Conservation (phyloP, 495 filamentous ascomycete genomes). For the Penicillium robsamsonii region DNA sequence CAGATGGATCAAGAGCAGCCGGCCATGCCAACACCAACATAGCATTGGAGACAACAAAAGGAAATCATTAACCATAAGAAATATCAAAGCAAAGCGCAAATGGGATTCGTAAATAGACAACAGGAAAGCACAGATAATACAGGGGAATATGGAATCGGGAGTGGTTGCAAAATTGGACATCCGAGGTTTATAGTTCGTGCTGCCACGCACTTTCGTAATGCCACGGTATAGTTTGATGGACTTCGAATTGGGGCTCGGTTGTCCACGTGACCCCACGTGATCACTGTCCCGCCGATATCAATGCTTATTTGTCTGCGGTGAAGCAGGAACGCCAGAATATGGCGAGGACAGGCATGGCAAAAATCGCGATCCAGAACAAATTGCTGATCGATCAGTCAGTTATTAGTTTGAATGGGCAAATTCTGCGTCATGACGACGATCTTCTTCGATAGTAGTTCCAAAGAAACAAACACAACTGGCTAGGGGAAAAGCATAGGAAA, state of each 20-base stretch:
- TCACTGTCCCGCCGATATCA: neutral
- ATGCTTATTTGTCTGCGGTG: neutral
- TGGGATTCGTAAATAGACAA: slow-evolving; percentile 26
- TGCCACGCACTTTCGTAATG: neutral
- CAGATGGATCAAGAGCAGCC: slow-evolving; percentile 7
- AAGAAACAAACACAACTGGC: slow-evolving; percentile 6
- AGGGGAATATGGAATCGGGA: slow-evolving; percentile 38
- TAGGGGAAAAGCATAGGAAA: slow-evolving; percentile 12
- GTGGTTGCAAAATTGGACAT: neutral
- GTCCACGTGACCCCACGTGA: neutral
- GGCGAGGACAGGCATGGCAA: slow-evolving; percentile 31
- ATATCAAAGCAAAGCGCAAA: slow-evolving; percentile 16
- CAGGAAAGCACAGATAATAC: slow-evolving; percentile 31
- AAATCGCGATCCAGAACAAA: slow-evolving; percentile 34
- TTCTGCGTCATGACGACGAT: neutral
- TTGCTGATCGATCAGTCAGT: slow-evolving; percentile 37
- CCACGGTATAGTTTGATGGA: neutral
- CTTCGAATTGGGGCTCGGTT: neutral
- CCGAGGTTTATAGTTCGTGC: neutral
- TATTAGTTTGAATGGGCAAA: slow-evolving; percentile 2
- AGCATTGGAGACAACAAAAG: slow-evolving; percentile 24
- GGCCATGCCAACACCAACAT: slow-evolving; percentile 16
- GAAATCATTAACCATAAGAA: slow-evolving; percentile 27
- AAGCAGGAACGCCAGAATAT: slow-evolving; percentile 34
- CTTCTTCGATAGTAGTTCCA: slow-evolving; percentile 14